A percentile compares a stretch with the other conserved stretches of the same genome.
Evolutionary conservation across 1,284 basidiomycete species (phyloP).

Genomic region (Apiotrichum brassicae): DNA sequence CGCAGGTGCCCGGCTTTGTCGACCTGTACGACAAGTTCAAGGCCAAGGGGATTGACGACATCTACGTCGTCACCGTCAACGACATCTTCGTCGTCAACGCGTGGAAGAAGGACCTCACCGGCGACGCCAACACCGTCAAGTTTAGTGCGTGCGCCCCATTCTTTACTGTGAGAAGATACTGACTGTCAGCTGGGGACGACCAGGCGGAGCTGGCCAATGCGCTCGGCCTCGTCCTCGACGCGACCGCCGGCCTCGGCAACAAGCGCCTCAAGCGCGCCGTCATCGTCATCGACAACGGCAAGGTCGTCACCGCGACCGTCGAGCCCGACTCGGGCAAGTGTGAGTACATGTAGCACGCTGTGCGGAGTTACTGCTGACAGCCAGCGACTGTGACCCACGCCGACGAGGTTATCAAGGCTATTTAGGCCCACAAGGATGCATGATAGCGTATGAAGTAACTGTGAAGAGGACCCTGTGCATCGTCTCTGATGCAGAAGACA

Average conservation of each 20-base stretch:
- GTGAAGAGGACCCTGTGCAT: too few relatives aligned
- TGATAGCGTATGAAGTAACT: too few relatives aligned
- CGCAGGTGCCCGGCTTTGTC: conserved; percentile 63
- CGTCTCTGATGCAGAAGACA: too few relatives aligned
- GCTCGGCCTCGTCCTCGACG: conserved; percentile 62
- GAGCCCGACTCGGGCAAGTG: conserved; percentile 55
- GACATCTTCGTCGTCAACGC: conserved; percentile 59
- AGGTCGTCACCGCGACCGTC: conserved; percentile 55
- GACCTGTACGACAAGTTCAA: conserved; percentile 58
- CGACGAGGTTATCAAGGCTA: conserved; percentile 54
- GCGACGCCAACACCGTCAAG: conserved; percentile 26
- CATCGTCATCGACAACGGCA: conserved; percentile 50
- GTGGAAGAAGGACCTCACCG: conserved; percentile 62
- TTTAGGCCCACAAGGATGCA: conserved; percentile 28
- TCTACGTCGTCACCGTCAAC: conserved; percentile 65
- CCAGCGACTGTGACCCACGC: conserved; percentile 56
- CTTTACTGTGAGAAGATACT: not conserved
- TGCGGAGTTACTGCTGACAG: conserved; percentile 7
- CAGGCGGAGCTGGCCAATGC: conserved; percentile 55
- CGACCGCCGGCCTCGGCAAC: conserved; percentile 56
- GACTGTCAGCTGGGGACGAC: conserved; percentile 57
- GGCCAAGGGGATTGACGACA: conserved; percentile 60
- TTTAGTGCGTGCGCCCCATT: conserved; percentile 30
- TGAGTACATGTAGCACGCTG: conserved; percentile 21
- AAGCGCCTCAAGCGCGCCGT: conserved; percentile 59